A percentile compares a stretch with the other conserved stretches of the same genome.
Evolutionary conservation across 495 filamentous ascomycete species (phyloP).

Genomic region (Aspergillus diversus): DNA sequence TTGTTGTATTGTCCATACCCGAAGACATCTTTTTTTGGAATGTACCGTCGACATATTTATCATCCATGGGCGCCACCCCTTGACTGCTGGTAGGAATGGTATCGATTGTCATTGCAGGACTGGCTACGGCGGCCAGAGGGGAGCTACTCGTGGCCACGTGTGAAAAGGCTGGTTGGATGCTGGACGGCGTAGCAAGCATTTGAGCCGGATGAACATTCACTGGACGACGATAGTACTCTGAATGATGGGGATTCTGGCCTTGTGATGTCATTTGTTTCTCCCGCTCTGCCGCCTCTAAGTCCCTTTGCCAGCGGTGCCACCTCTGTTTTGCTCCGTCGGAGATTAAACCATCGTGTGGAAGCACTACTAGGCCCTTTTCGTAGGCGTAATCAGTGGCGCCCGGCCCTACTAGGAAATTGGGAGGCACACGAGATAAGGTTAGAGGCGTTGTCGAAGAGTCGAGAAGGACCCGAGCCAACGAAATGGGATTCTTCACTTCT

Average conservation of each 20-base stretch:
- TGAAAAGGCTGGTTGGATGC: slow-evolving; percentile 11
- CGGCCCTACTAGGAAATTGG: slow-evolving; percentile 83
- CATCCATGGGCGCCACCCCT: not conserved
- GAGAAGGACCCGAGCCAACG: slow-evolving; percentile 79
- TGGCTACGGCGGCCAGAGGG: not conserved
- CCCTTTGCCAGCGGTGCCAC: slow-evolving; percentile 74
- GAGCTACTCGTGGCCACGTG: not conserved
- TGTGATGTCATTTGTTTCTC: slow-evolving; percentile 20
- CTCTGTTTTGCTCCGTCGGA: slow-evolving; percentile 74
- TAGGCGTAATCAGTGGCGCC: slow-evolving; percentile 86
- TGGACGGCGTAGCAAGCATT: slow-evolving; percentile 20
- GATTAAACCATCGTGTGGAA: slow-evolving; percentile 73
- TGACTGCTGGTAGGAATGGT: not conserved
- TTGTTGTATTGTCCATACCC: not conserved
- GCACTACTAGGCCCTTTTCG: slow-evolving; percentile 68
- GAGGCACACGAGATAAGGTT: slow-evolving; percentile 84
- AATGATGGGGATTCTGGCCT: slow-evolving; percentile 24
- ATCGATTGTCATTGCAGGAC: not conserved
- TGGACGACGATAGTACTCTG: slow-evolving; percentile 25
- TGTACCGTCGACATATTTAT: slow-evolving; percentile 17
- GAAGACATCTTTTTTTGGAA: not conserved
- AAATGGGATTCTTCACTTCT: slow-evolving; percentile 94
- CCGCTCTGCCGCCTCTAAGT: slow-evolving; percentile 62
- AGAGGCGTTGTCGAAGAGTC: slow-evolving; percentile 72
- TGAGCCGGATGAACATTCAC: slow-evolving; percentile 19